Evolutionary conservation across 2,329 filamentous ascomycete genomes (phyloP).

Genomic region (Monilinia vaccinii-corymbosi): DNA sequence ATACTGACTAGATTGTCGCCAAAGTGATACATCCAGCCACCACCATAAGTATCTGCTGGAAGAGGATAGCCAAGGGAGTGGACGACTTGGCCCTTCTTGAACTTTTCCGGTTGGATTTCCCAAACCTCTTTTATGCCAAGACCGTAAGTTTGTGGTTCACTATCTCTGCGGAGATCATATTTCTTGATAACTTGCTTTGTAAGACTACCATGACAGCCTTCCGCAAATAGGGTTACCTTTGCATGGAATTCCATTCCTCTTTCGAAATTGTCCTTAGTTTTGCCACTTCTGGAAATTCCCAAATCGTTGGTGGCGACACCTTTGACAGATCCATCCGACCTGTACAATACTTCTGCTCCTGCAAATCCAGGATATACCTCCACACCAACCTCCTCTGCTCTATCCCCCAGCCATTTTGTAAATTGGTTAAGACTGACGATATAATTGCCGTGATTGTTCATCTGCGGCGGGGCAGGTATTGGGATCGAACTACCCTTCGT

Average conservation of each 20-base stretch:
- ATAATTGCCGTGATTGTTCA: slow-evolving; percentile 97
- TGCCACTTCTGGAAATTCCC: slow-evolving; percentile 71
- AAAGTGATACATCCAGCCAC: slow-evolving; percentile 99
- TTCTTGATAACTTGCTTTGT: slow-evolving; percentile 94
- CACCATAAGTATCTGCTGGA: slow-evolving; percentile 82
- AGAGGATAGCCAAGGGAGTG: slow-evolving; percentile 93
- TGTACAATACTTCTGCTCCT: slow-evolving; percentile 85
- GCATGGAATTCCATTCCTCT: slow-evolving; percentile 98
- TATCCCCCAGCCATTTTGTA: slow-evolving; percentile 88
- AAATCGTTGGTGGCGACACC: slow-evolving; percentile 96
- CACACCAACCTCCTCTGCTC: slow-evolving; percentile 92
- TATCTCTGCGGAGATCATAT: slow-evolving; percentile 80
- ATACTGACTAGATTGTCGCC: slow-evolving; percentile 92
- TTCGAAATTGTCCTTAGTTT: slow-evolving; percentile 84
- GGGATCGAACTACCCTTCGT: slow-evolving; percentile 72
- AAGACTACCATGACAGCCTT: slow-evolving; percentile 92
- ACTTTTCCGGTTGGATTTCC: slow-evolving; percentile 91
- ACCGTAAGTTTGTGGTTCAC: slow-evolving; percentile 90
- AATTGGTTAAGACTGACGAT: slow-evolving; percentile 95
- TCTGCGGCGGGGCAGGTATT: slow-evolving; percentile 84
- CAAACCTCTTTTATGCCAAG: slow-evolving; percentile 94
- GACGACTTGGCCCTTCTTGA: slow-evolving; percentile 72
- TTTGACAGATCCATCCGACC: slow-evolving; percentile 75
- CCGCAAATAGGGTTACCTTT: slow-evolving; percentile 79
- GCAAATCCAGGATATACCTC: slow-evolving; percentile 96